phyloP scores from a whole-genome alignment of 139 green algal species.

The Microglena sp. region DNA sequence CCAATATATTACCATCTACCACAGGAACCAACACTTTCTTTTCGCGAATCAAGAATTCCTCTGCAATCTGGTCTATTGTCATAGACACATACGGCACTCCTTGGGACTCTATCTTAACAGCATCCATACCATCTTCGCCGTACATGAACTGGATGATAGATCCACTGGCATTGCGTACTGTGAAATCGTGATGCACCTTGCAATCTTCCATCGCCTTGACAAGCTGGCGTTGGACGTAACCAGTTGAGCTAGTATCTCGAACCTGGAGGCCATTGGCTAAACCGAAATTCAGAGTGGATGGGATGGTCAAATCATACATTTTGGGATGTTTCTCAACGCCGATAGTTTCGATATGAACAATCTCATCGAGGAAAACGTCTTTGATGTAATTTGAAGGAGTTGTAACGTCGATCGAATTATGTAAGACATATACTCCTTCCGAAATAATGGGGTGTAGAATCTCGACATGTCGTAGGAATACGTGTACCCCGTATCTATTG shows the following conservation, averaged over 20 bases:
- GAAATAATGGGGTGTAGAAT: too few species aligned
- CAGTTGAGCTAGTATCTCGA: conserved; percentile 44
- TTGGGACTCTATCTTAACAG: conserved; percentile 78
- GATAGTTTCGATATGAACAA: conserved; percentile 4
- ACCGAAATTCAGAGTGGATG: conserved; percentile 3
- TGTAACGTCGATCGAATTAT: too few species aligned
- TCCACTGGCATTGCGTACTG: conserved; percentile 82
- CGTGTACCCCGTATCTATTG: too few species aligned
- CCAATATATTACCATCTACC: too few species aligned
- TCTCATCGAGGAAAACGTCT: conserved; percentile 5
- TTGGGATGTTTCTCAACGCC: background rate
- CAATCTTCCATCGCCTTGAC: conserved; percentile 62
- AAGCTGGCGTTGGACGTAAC: conserved; percentile 56
- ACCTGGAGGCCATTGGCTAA: background rate
- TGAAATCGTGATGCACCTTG: conserved; percentile 71
- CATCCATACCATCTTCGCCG: conserved; percentile 95
- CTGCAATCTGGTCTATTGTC: too few species aligned
- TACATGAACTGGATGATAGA: conserved; percentile 94
- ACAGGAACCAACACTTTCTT: too few species aligned
- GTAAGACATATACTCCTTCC: too few species aligned
- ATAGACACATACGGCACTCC: conserved; percentile 57
- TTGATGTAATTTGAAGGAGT: background rate
- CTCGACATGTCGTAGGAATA: too few species aligned
- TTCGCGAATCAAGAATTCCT: too few species aligned
- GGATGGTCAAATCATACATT: conserved; percentile 10